A percentile compares a stretch with the other conserved stretches of the same genome.
Conservation (phyloP, 2,329 filamentous ascomycete genomes). For the Fusarium temperatum region DNA sequence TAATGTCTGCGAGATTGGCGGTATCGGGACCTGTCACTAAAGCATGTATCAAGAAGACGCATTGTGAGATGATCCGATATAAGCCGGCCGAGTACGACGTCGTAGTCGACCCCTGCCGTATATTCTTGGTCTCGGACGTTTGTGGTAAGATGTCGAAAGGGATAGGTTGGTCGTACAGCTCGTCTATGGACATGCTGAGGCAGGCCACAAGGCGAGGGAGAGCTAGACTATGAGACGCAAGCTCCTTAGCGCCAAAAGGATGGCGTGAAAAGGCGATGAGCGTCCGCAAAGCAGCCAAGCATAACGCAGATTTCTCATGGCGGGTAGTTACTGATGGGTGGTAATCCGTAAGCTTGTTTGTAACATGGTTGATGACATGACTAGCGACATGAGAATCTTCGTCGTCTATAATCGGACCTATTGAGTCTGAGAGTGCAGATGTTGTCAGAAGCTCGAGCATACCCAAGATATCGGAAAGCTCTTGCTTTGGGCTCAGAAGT, state of each 20-base stretch:
- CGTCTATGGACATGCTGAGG: slow-evolving; percentile 71
- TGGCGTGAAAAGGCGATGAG: slow-evolving; percentile 69
- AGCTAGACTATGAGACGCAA: slow-evolving; percentile 74
- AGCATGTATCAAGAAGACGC: slow-evolving; percentile 60
- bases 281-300: slow-evolving; percentile 60
- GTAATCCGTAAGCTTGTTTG: slow-evolving; percentile 67
- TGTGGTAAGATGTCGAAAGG: slow-evolving; percentile 51
- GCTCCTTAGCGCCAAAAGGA: slow-evolving; percentile 69
- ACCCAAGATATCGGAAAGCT: slow-evolving; percentile 67
- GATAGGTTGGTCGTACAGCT: slow-evolving; percentile 70
- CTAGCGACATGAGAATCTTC: slow-evolving; percentile 55
- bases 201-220: slow-evolving; percentile 80
- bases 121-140: slow-evolving; percentile 8
- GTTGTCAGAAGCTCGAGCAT: slow-evolving; percentile 74
- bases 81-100: slow-evolving; percentile 44
- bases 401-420: slow-evolving; percentile 69
- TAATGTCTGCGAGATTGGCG: slow-evolving; percentile 65
- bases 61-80: slow-evolving; percentile 58
- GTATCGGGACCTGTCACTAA: slow-evolving; percentile 60
- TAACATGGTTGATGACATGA: slow-evolving; percentile 69
- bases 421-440: slow-evolving; percentile 68
- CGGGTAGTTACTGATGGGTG: slow-evolving; percentile 52
- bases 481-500: slow-evolving; percentile 74
- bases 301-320: slow-evolving; percentile 54
- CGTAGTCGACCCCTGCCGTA: slow-evolving; percentile 13